A percentile compares a stretch with the other conserved stretches of the same genome.
Conservation (phyloP, 78 protist species). For the Protostelium mycophagum region DNA sequence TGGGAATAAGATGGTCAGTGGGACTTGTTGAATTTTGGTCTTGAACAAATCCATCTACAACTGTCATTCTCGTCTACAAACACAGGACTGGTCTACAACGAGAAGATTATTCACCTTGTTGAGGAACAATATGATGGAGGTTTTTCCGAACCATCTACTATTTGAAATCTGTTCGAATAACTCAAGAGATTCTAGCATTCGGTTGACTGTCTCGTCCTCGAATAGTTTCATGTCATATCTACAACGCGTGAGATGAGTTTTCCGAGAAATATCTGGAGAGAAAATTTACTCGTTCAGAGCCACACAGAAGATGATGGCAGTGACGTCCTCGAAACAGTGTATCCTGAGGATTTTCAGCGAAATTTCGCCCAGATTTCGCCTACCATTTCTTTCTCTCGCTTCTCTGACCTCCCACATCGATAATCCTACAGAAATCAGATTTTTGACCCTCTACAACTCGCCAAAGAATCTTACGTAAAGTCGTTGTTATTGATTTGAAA, state of each 20-base stretch:
- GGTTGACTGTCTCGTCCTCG: constrained; percentile 77
- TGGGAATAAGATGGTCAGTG: constrained; percentile 68
- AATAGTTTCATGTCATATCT: constrained; percentile 69
- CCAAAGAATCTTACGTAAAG: constrained; percentile 35
- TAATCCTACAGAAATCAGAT: constrained; percentile 21
- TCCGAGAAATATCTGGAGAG: constrained; percentile 11
- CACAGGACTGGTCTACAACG: too few relatives aligned
- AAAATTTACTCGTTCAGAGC: constrained; percentile 26
- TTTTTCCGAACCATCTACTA: constrained; percentile 72
- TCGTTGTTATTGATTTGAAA: constrained; percentile 40
- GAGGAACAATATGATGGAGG: constrained; percentile 86
- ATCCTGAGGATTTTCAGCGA: constrained; percentile 27
- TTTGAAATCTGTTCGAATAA: constrained; percentile 83
- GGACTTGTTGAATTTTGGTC: constrained; percentile 63
- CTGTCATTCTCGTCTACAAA: too few relatives aligned
- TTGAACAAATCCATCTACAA: constrained; percentile 71
- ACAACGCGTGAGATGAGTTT: not conserved
- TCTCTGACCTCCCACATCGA: constrained; percentile 96
- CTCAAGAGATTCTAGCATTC: constrained; percentile 82
- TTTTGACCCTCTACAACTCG: not conserved
- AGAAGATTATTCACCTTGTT: constrained; percentile 63
- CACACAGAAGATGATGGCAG: constrained; percentile 84
- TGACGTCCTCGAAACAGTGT: constrained; percentile 91
- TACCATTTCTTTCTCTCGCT: constrained; percentile 89
- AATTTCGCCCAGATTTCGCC: not conserved